Evolutionary conservation across 2,329 filamentous ascomycete genomes (phyloP), one percentile per base, ranked within the genome.

Genomic region (Botrytis hyacinthi): DNA sequence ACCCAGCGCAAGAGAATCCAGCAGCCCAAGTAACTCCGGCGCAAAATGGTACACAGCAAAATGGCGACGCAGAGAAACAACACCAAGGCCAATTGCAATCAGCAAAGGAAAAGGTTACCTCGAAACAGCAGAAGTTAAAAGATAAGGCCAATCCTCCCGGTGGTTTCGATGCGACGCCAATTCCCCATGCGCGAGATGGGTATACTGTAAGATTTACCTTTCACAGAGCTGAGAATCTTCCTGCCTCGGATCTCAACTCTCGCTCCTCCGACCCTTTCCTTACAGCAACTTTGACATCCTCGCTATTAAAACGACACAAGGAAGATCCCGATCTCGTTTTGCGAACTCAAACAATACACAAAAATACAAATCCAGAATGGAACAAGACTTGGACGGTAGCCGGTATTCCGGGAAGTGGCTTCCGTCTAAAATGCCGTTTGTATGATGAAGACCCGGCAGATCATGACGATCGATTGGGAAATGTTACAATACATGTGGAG

Each of bases 381-480:
- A 87, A 97, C 66, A 89, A 91, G 54, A 88, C 93, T 74, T 98
- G 95, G 95, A 87, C 94, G 35, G 91, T 98, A 37, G 93, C 93
- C 75, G 97, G 97, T 77, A 87, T 98, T 2, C 95, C 95, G 0
- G 85, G 90, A 0, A 89, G 88, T 0, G 95, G 95, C 6, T 97
- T 97, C 83, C 88, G 87, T 73, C 86, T 98, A 77, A 97, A 97
- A 81, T 94, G 93, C 75, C 88, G 93, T 71, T 83, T 98, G 29
- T 97, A 95, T 82, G 95, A 98, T 79, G 95, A 98, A 81, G 95
- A 98, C 82, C 90, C 91, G 48, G 89, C 91, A 1, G 93, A 98
- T 81, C 89, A 92, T 76, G 92, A 98, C 80, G 95, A 98, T 82
- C 88, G 93, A 40, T 86, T 98, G 32, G 95, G 95, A 18, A 97